These are phyloP conservation scores for Ceratobasidium sp. DNA, from an alignment of 1,284 basidiomycete species.

Conservation along the genomic window DNA sequence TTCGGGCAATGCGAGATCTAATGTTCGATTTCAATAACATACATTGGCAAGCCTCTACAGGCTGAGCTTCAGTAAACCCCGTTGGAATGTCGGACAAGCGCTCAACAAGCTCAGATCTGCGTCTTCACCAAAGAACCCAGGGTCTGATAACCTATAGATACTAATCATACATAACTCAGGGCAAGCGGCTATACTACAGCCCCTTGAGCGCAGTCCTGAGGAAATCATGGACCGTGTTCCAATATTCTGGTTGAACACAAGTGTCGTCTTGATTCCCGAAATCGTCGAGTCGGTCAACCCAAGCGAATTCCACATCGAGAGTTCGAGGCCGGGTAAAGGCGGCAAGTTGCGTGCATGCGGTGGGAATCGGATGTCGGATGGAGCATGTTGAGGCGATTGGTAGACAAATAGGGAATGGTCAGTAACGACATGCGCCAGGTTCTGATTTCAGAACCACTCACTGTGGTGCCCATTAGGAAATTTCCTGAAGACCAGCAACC, in stretches of 20 bases:
- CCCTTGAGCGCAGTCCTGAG: slow-evolving; percentile 48
- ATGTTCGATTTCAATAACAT: too few species aligned
- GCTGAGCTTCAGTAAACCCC: too few species aligned
- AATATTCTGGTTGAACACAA: slow-evolving; percentile 69
- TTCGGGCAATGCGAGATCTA: too few species aligned
- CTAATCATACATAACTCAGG: neutral
- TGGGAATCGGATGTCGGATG: neutral
- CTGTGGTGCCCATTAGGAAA: slow-evolving; percentile 74
- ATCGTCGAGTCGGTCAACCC: neutral
- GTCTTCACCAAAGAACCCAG: slow-evolving; percentile 2
- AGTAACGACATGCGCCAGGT: neutral
- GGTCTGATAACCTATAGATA: slow-evolving; percentile 5
- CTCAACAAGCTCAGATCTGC: slow-evolving; percentile 6
- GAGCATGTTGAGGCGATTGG: neutral
- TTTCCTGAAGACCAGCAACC: slow-evolving; percentile 59
- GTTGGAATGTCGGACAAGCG: neutral
- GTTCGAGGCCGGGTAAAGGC: neutral
- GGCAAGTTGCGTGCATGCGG: neutral
- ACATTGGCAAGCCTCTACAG: too few species aligned
- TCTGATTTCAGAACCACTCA: slow-evolving; percentile 49
- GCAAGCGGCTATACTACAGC: neutral
- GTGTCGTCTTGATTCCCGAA: slow-evolving; percentile 64
- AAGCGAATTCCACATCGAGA: neutral
- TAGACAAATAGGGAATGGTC: slow-evolving; percentile 13
- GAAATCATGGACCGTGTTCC: slow-evolving; percentile 66